phyloP scores from a whole-genome alignment of 495 filamentous ascomycete species.

The Antarctomyces pellizariae region DNA sequence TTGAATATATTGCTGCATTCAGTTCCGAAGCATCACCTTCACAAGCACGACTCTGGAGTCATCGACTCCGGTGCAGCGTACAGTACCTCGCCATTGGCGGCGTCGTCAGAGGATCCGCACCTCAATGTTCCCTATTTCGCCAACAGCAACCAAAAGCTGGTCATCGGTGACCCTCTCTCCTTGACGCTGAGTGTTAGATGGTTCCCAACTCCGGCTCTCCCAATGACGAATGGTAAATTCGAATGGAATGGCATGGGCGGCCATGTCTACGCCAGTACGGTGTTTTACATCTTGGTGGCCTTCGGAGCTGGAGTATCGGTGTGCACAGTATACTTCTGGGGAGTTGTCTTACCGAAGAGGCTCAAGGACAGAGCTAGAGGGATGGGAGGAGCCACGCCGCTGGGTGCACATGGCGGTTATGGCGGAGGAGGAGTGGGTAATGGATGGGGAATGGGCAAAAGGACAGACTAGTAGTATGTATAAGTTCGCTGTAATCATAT shows the following conservation, averaged over 20 bases:
- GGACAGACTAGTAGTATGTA: neutral
- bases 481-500: too few species aligned
- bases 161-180: conserved; percentile 71
- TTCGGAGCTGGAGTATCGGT: conserved; percentile 29
- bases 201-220: conserved; percentile 51
- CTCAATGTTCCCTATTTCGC: conserved; percentile 5
- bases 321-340: conserved; percentile 36
- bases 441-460: conserved; percentile 23
- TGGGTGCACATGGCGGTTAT: conserved; percentile 24
- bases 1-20: conserved; percentile 77
- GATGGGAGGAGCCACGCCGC: conserved; percentile 28
- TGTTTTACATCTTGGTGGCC: conserved; percentile 37
- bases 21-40: conserved; percentile 27
- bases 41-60: conserved; percentile 36
- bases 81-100: conserved; percentile 43
- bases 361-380: conserved; percentile 20
- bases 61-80: conserved; percentile 75
- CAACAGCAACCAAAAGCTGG: conserved; percentile 28
- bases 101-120: too few species aligned
- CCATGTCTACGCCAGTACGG: conserved; percentile 39
- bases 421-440: conserved; percentile 24
- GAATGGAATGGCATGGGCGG: conserved; percentile 40
- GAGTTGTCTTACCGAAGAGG: conserved; percentile 31
- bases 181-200: conserved; percentile 66
- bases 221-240: conserved; percentile 26